A percentile compares a stretch with the other conserved stretches of the same genome.
Evolutionary conservation across 2,329 filamentous ascomycete species (phyloP).

Genomic region (Cryphonectria nitschkei): DNA sequence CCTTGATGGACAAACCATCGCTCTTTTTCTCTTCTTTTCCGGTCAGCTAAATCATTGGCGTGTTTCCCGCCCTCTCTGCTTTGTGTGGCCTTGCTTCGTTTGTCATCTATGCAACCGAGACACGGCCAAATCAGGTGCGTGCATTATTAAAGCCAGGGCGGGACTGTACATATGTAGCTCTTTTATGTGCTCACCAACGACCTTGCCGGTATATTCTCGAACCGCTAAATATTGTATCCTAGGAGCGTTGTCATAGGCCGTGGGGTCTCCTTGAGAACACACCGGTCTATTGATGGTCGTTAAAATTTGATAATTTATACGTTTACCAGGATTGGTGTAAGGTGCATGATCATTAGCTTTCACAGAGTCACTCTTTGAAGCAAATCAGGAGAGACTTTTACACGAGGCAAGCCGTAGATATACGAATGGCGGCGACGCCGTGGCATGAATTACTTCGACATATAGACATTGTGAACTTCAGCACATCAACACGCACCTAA

Average conservation of each 20-base stretch:
- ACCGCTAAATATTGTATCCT: neutral
- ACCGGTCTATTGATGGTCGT: too few species aligned
- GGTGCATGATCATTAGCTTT: too few species aligned
- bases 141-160: neutral
- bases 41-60: neutral
- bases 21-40: neutral
- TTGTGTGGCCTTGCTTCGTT: neutral
- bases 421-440: too few species aligned
- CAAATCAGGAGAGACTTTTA: too few species aligned
- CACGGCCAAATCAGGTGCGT: constrained; percentile 31
- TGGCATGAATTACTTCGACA: too few species aligned
- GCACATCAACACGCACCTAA: too few species aligned
- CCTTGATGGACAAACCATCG: neutral
- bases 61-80: neutral
- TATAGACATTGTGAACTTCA: too few species aligned
- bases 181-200: neutral
- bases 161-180: neutral
- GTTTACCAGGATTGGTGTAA: too few species aligned
- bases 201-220: neutral
- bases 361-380: too few species aligned
- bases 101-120: constrained; percentile 25
- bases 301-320: too few species aligned
- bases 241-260: neutral
- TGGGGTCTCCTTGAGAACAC: too few species aligned
- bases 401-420: too few species aligned